Evolutionary conservation across 176 grass and related monocot genomes (phyloP).

Genomic region (Puccinellia tenuiflora): DNA sequence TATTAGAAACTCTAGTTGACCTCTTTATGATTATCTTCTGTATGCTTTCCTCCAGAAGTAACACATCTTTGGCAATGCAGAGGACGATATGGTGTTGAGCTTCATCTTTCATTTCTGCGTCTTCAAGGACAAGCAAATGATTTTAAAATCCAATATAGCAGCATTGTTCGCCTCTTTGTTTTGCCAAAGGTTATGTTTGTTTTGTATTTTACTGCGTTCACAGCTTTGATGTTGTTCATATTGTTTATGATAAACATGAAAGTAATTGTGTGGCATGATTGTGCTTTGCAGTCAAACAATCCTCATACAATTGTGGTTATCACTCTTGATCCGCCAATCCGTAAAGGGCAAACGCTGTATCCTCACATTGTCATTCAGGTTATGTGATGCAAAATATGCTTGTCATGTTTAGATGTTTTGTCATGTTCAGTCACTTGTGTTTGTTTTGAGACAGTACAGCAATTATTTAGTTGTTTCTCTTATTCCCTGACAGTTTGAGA

Average conservation of each 20-base stretch:
- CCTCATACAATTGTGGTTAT: conserved; percentile 94
- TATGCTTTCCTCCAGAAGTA: conserved; percentile 3
- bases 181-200: conserved; percentile 74
- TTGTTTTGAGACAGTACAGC: conserved; percentile 20
- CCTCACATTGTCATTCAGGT: conserved; percentile 99
- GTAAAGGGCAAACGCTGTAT: conserved; percentile 97
- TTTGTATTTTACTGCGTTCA: neutral
- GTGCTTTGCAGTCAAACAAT: conserved; percentile 76
- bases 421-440: neutral
- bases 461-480: conserved; percentile 21
- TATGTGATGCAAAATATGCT: conserved; percentile 13
- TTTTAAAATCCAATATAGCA: conserved; percentile 99
- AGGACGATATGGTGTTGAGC: conserved; percentile 90
- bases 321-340: conserved; percentile 97
- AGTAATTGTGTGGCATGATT: conserved; percentile 24
- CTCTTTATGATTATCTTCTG: conserved; percentile 9
- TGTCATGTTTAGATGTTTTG: neutral
- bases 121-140: conserved; percentile 96
- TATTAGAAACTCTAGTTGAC: neutral
- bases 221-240: neutral
- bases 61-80: conserved; percentile 35
- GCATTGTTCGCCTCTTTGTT: conserved; percentile 81
- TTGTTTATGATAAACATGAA: conserved; percentile 8
- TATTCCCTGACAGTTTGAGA: conserved; percentile 76
- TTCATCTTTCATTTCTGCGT: conserved; percentile 79